A percentile compares a stretch with the other conserved stretches of the same genome.
Evolutionary conservation across 495 filamentous ascomycete species (phyloP).

Genomic region (Cercophora sp.): DNA sequence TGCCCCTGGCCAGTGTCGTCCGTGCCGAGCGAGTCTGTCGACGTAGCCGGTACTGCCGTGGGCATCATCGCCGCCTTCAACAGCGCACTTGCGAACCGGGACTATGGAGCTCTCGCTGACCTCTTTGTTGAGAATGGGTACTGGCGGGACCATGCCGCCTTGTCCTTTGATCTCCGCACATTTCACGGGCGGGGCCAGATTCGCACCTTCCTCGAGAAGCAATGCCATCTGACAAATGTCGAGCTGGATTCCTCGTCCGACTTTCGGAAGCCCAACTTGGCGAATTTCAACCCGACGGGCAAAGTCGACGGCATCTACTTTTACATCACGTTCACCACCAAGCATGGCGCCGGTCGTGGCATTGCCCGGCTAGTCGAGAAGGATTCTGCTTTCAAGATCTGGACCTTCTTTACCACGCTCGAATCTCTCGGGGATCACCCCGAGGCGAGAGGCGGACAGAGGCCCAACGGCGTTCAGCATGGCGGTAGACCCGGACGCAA

Average conservation of each 20-base stretch:
- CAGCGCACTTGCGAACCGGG: constrained; percentile 32
- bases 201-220: constrained; percentile 40
- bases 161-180: constrained; percentile 60
- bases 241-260: constrained; percentile 46
- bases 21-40: constrained; percentile 23
- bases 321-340: constrained; percentile 50
- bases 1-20: constrained; percentile 40
- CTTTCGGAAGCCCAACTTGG: constrained; percentile 44
- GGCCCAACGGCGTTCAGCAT: constrained; percentile 50
- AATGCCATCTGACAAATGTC: constrained; percentile 39
- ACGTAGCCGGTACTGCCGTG: constrained; percentile 45
- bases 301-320: constrained; percentile 48
- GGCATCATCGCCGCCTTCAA: constrained; percentile 48
- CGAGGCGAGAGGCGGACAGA: constrained; percentile 46
- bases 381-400: constrained; percentile 57
- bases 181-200: constrained; percentile 53
- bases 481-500: constrained; percentile 40
- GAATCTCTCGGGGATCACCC: constrained; percentile 48
- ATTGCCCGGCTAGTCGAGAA: constrained; percentile 53
- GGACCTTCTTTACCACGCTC: constrained; percentile 58
- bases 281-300: constrained; percentile 42
- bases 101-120: constrained; percentile 30
- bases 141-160: constrained; percentile 60
- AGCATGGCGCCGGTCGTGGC: constrained; percentile 54
- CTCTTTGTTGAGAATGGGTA: constrained; percentile 57